Base-by-base conservation (phyloP, 2,329 filamentous ascomycete species). In the Ampelomyces quisqualis region DNA sequence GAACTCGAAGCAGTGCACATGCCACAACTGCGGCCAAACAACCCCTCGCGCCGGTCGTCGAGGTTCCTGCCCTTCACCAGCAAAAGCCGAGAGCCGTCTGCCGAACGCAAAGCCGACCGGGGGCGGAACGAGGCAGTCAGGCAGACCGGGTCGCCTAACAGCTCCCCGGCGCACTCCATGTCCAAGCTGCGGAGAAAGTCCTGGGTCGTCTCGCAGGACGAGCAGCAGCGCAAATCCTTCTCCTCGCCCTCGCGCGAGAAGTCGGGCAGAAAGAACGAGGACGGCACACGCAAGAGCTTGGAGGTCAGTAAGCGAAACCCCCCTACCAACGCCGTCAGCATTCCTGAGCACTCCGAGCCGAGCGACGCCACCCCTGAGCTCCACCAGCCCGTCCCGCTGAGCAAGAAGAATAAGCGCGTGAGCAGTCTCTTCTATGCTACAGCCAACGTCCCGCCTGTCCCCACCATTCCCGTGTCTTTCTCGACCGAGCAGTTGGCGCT, bases 391-490 rank as follows among this genome's bases (percentile, higher is more conserved):
- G 40, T 40, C 6, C 49, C 65, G 23, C 53, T 60, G 36, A 60
- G 53, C 38, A 69, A 69, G 45, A 67, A 64, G 49, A 55, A 60
- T 35, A 68, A 66, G 40, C 57, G 64, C 29, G 53, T 66, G 19
- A 67, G 64, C 30, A 58, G 58, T 9, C 45, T 68, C 27, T 62
- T 68, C 44, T 60, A 47, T 36, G 35, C 57, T 3, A 52, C 61
- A 2, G 29, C 58, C 34, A 51, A 52, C 28, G 49, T 50, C 4
- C 69, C 70, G 14, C 51, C 65, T 22, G 51, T 73, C 28, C 71
- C 70, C n/a, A 51, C 58, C 2, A 47, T 75, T 10, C 72, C 71
- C 13, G 73, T 73, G 41, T 76, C 73, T 0, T 76, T 76, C 53
- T 76, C 74, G 7, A 74, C 72, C 2, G 73, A 76, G 37, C 63